phyloP scores from a whole-genome alignment of 164 flowering plant genomes.

The Vitis rupestris region DNA sequence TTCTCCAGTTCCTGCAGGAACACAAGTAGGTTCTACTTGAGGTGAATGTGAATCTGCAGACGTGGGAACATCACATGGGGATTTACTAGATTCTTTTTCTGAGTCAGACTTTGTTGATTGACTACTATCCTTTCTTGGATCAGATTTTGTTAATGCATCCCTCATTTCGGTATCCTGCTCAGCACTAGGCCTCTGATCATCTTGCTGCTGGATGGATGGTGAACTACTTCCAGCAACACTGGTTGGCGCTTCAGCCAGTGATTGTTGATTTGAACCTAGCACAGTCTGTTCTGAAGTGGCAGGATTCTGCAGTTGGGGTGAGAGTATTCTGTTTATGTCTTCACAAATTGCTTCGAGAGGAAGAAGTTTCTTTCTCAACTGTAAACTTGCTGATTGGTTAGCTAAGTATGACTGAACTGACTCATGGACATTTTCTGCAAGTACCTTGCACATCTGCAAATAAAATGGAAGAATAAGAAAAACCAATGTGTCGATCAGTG shows the following conservation, averaged over 20 bases:
- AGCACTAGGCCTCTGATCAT: slow-evolving; percentile 6
- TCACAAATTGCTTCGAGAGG: slow-evolving; percentile 36
- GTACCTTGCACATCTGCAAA: slow-evolving; percentile 55
- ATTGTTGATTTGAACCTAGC: slow-evolving; percentile 2
- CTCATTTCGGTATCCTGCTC: slow-evolving; percentile 4
- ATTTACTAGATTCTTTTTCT: slow-evolving; percentile 5
- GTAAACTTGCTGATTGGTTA: slow-evolving; percentile 29
- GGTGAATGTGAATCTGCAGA: neutral
- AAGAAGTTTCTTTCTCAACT: slow-evolving; percentile 33
- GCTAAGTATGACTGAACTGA: slow-evolving; percentile 32
- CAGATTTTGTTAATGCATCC: slow-evolving; percentile 11
- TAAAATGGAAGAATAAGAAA: neutral
- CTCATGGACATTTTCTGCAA: slow-evolving; percentile 38
- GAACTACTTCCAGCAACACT: slow-evolving; percentile 6
- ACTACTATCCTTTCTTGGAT: slow-evolving; percentile 1
- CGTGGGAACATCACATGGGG: slow-evolving; percentile 6
- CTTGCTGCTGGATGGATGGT: neutral
- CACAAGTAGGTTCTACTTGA: neutral
- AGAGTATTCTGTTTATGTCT: slow-evolving; percentile 38
- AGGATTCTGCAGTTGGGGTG: slow-evolving; percentile 15
- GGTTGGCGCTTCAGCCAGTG: slow-evolving; percentile 7
- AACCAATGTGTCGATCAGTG: neutral
- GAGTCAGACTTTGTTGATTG: neutral
- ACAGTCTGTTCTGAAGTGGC: slow-evolving; percentile 9
- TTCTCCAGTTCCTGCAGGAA: slow-evolving; percentile 5